Evolutionary conservation across 2,329 filamentous ascomycete species (phyloP), one percentile per base, ranked within the genome.

Genomic region (Aspergillus thermomutatus): DNA sequence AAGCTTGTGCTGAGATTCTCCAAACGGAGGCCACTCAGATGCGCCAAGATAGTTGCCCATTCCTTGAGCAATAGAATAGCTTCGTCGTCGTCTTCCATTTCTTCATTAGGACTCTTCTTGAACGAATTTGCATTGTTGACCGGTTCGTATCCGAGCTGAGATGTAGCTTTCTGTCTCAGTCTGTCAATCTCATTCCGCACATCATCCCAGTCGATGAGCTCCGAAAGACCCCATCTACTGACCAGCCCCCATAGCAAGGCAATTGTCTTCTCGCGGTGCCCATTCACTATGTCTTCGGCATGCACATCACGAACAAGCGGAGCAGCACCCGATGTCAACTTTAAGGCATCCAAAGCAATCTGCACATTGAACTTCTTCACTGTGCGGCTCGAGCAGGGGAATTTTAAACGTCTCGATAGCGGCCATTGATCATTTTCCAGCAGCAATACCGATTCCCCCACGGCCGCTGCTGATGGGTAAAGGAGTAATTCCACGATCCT

Each of bases 181-280:
- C 79, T 74, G 21, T 64, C 63, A 40, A 80, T 80, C 64, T 88
- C 85, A 21, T 76, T 77, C 26, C 72, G 72, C 9, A 87, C 64
- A 53, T 82, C 81, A 5, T 75, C 67, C 78, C 81, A 83, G 61
- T 87, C 80, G 1, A 87, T 74, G 0, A 87, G 74, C 6, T 70
- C 73, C 5, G 73, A 69, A 7, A 87, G 71, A 1, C 83, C 83
- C 73, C 80, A 83, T 68, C 79, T 80, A 43, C 81, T 81, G 40
- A 87, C 79, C 23, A 88, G 73, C 3, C 77, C 75, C 84, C 84
- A 87, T 4, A 88, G 74, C 9, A 87, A 73, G 4, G 78, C 80
- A 47, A 88, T 75, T 0, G 84, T 87, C 69, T 84, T 87, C 64
- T 88, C 85, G 8, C 85, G 80, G 62, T 87, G 83, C 2, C 85